Percentiles rank a stretch among this genome's conserved stretches.
These are phyloP conservation scores for Asterionellopsis glacialis DNA, from an alignment of 108 stramenopile species.

Conservation along the genomic window DNA sequence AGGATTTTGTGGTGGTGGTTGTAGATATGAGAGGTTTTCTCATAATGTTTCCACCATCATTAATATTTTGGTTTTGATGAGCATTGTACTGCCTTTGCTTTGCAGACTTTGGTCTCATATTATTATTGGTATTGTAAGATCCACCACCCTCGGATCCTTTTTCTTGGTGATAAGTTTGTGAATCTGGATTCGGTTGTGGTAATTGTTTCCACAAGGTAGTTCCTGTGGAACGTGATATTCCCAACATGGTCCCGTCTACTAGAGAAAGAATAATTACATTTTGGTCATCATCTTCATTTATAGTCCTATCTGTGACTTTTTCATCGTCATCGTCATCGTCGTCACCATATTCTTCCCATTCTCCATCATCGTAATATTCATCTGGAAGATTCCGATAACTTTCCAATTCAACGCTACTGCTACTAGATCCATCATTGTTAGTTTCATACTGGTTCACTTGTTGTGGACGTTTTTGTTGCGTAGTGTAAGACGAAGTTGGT, in stretches of 20 bases:
- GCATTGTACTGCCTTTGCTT: neutral
- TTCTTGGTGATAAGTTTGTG: no score
- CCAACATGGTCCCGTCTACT: slow-evolving; percentile 73
- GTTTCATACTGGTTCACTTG: no score
- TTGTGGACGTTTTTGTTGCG: no score
- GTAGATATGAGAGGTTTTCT: slow-evolving; percentile 61
- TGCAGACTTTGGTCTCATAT: neutral
- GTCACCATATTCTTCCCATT: slow-evolving; percentile 5
- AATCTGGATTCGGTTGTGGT: neutral
- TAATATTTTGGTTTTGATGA: slow-evolving; percentile 4
- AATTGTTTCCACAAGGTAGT: slow-evolving; percentile 59
- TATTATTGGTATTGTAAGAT: neutral
- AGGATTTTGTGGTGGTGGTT: slow-evolving; percentile 48
- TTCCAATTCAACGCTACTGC: no score
- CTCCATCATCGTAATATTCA: neutral
- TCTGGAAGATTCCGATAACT: slow-evolving; percentile 1
- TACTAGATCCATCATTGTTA: no score
- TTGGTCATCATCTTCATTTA: neutral
- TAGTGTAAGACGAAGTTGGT: no score
- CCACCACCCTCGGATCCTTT: neutral
- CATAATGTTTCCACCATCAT: neutral
- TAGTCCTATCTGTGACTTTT: neutral
- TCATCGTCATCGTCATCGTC: slow-evolving; percentile 3
- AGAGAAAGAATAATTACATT: slow-evolving; percentile 52
- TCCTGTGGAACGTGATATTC: slow-evolving; percentile 62